Evolutionary conservation across 441 rosid species (phyloP).

Genomic region (Pelargonium exstipulatum): DNA sequence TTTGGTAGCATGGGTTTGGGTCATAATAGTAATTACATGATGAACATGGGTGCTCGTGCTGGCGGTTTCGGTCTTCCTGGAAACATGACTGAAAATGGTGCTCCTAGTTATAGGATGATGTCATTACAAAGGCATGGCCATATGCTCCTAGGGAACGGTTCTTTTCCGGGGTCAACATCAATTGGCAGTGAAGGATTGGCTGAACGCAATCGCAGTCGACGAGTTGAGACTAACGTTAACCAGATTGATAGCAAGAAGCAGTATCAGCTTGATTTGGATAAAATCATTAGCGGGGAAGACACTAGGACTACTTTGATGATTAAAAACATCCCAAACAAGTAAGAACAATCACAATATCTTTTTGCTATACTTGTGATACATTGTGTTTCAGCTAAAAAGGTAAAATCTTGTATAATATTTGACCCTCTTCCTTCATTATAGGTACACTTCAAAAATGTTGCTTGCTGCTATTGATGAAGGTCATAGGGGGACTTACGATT

Average conservation of each 20-base stretch:
- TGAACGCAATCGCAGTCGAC: conserved; percentile 64
- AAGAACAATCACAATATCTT: conserved; percentile 28
- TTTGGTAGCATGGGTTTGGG: conserved; percentile 46
- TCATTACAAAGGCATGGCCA: conserved; percentile 66
- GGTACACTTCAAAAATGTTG: conserved; percentile 81
- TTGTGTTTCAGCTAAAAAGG: background rate
- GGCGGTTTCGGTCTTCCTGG: conserved; percentile 44
- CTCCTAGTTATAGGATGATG: conserved; percentile 54
- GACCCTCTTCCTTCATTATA: conserved; percentile 23
- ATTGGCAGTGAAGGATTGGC: conserved; percentile 47
- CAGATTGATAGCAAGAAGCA: conserved; percentile 68
- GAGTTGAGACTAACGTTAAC: conserved; percentile 49
- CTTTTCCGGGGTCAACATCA: conserved; percentile 42
- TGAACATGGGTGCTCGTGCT: conserved; percentile 47
- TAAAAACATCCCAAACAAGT: conserved; percentile 87
- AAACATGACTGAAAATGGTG: conserved; percentile 40
- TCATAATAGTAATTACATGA: conserved; percentile 46
- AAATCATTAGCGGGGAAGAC: conserved; percentile 63
- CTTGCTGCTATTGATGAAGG: conserved; percentile 79
- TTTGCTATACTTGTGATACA: background rate
- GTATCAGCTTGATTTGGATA: conserved; percentile 74
- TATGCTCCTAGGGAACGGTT: conserved; percentile 48
- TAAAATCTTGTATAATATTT: conserved; percentile 13
- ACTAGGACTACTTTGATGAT: conserved; percentile 73
- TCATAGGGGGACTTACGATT: conserved; percentile 64